Conservation (phyloP, 2,329 filamentous ascomycete genomes). For the Penicillium thymicola region DNA sequence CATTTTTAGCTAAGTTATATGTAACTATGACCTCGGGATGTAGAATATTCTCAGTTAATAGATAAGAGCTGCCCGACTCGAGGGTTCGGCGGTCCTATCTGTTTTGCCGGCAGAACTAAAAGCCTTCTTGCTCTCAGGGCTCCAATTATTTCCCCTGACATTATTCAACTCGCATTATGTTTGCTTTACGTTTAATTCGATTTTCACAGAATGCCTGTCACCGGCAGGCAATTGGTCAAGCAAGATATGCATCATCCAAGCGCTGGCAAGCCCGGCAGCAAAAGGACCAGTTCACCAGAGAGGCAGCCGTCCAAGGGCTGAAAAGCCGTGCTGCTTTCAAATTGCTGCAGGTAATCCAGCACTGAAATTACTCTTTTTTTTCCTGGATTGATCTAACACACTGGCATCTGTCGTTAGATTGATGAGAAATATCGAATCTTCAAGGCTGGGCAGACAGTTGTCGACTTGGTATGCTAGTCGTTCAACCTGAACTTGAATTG, state of each 20-base stretch:
- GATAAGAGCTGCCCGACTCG: background rate
- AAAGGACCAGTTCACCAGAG: constrained; percentile 67
- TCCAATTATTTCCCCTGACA: background rate
- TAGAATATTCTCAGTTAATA: too few relatives aligned
- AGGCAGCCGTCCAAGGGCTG: constrained; percentile 73
- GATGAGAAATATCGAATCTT: constrained; percentile 80
- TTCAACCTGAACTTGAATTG: background rate
- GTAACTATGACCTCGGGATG: too few relatives aligned
- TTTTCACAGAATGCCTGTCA: background rate
- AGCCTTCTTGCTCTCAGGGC: background rate
- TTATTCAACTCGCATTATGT: constrained; percentile 12
- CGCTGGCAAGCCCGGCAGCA: constrained; percentile 80
- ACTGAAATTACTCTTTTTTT: background rate
- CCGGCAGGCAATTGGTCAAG: constrained; percentile 4
- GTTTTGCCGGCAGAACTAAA: constrained; percentile 19
- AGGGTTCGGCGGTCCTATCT: background rate
- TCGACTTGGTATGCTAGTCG: constrained; percentile 67
- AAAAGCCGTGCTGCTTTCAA: constrained; percentile 95
- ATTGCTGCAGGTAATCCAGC: constrained; percentile 66
- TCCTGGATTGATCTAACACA: background rate
- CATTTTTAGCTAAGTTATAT: too few relatives aligned
- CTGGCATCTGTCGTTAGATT: constrained; percentile 55
- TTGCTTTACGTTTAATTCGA: constrained; percentile 1
- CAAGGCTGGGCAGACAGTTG: constrained; percentile 73
- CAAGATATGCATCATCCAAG: constrained; percentile 57